These are phyloP conservation scores for Cyberlindnera xishuangbannaensis DNA, from an alignment of 805 yeast genomes.

Conservation along the genomic window DNA sequence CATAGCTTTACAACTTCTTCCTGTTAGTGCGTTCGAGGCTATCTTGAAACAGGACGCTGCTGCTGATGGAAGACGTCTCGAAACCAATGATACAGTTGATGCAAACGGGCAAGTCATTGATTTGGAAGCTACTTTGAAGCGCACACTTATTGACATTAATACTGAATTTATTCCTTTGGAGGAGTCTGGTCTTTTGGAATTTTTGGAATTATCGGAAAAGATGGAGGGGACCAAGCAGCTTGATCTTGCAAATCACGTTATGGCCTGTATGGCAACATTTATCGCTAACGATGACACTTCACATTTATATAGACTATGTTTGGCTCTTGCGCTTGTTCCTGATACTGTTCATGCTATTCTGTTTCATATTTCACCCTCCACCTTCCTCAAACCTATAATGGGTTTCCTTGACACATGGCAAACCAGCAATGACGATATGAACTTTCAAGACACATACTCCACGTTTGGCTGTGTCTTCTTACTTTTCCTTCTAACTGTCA, in stretches of 20 bases:
- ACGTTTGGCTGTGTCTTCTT: conserved; percentile 60
- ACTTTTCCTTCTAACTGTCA: conserved; percentile 35
- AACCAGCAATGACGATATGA: conserved; percentile 38
- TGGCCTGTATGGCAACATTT: conserved; percentile 30
- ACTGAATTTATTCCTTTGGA: conserved; percentile 45
- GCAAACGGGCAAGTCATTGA: conserved; percentile 29
- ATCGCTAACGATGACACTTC: conserved; percentile 35
- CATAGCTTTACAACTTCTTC: conserved; percentile 34
- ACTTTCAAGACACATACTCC: conserved; percentile 61
- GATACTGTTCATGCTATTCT: conserved; percentile 37
- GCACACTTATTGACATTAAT: conserved; percentile 32
- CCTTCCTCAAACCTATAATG: conserved; percentile 38
- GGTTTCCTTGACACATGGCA: conserved; percentile 45
- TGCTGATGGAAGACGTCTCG: conserved; percentile 29
- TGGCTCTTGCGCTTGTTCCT: conserved; percentile 41
- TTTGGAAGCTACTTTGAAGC: conserved; percentile 24
- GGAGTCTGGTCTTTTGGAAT: conserved; percentile 46
- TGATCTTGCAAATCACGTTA: conserved; percentile 35
- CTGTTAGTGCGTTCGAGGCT: conserved; percentile 27
- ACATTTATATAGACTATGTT: conserved; percentile 44
- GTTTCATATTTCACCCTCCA: conserved; percentile 39
- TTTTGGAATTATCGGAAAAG: conserved; percentile 41
- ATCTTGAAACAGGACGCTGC: conserved; percentile 35
- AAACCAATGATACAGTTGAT: conserved; percentile 30
- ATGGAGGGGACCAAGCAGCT: conserved; percentile 43